Base-by-base conservation (phyloP, 1,139 yeast genomes). In the Scheffersomyces cryptocercus region DNA sequence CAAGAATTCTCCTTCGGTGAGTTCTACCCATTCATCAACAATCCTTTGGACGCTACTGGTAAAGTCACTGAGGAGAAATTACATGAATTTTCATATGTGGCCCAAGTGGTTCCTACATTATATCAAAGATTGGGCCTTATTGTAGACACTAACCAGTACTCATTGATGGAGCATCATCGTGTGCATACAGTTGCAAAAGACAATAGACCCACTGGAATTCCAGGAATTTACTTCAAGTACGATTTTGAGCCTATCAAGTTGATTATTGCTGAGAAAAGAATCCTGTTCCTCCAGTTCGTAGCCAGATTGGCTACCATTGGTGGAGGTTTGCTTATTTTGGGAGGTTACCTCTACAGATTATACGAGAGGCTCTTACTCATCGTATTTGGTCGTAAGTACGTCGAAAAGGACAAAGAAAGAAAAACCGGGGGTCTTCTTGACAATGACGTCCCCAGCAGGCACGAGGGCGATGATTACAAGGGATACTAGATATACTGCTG, bases 1-100 rank as follows among this genome's bases (percentile, higher is more conserved):
- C 82, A 81, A 49, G 98, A 93, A 63, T 81, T 90, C 51, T 90
- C 97, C 8, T 93, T 84, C 65, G 99, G 99, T 15, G 88, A 82
- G 30, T 90, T 86, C 64, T 90, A 82, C 59, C 98, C 99, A 2
- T 85, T 80, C 54, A 76, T 91, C 49, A 77, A 85, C 53, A 93
- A 93, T 58, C 96, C 97, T 5, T 74, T 95, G 52, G 99, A 93
- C 60, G 77, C 75, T 44, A 82, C 90, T 0, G 87, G 82, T 1
- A 80, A 82, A 54, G 61, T 68, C 24, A 78, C 89, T 1, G 60
- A 63, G 2, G 74, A 74, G 3, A 61, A 68, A 13, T 58, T 68
- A 32, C 81, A 70, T 47, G 67, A 70, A 1, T 85, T 74, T 62
- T 80, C 79, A 44, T 93, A 93, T 62, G 81, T 76, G 55, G 60